phyloP scores from a whole-genome alignment of 305 asterid genomes.

The Solanum aculeatissimum region DNA sequence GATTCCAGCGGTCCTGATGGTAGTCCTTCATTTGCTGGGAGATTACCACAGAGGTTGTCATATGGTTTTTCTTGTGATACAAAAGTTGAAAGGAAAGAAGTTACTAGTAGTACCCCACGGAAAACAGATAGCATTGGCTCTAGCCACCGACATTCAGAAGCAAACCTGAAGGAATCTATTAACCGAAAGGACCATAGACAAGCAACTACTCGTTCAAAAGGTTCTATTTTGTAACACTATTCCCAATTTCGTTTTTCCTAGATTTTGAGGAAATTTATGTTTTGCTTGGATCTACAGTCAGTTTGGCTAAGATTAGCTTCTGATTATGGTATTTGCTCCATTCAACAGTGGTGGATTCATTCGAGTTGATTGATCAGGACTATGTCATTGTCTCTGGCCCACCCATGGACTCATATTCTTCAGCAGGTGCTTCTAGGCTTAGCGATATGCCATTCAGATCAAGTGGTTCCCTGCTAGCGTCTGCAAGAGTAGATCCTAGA shows the following conservation, averaged over 20 bases:
- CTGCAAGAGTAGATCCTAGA: conserved; percentile 27
- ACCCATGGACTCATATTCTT: conserved; percentile 39
- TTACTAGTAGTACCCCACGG: conserved; percentile 17
- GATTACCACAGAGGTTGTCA: conserved; percentile 32
- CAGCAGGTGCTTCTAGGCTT: conserved; percentile 39
- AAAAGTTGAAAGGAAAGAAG: conserved; percentile 34
- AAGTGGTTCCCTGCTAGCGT: conserved; percentile 29
- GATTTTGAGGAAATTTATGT: background rate
- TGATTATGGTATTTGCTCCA: conserved; percentile 13
- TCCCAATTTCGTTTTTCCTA: background rate
- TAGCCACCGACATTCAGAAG: conserved; percentile 29
- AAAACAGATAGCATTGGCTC: conserved; percentile 24
- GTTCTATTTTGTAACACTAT: conserved; percentile 17
- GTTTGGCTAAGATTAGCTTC: background rate
- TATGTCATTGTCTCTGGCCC: conserved; percentile 75
- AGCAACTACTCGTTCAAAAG: conserved; percentile 28
- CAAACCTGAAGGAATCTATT: conserved; percentile 44
- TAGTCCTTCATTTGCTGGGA: conserved; percentile 39
- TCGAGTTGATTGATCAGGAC: conserved; percentile 70
- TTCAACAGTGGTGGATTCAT: conserved; percentile 43
- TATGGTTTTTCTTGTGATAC: conserved; percentile 56
- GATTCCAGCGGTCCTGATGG: conserved; percentile 50
- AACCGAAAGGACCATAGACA: conserved; percentile 24
- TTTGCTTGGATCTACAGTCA: background rate
- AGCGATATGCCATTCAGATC: conserved; percentile 36